Base-by-base conservation (phyloP, 768 basidiomycete species). In the Sutorius australiensis region DNA sequence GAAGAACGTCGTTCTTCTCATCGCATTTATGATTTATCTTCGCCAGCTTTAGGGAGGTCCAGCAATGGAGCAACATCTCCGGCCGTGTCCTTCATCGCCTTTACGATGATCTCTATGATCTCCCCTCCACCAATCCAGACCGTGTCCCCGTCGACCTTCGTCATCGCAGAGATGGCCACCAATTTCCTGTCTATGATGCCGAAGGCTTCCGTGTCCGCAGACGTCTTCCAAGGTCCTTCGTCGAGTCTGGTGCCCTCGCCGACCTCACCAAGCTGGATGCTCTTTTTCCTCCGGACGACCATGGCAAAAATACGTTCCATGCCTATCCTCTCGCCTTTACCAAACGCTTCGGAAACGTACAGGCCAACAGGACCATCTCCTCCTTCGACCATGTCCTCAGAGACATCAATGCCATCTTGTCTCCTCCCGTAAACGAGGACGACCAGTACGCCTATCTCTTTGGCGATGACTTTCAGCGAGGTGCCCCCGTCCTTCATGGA, bases 321-420 rank as follows among this genome's bases (percentile, higher is more conserved):
- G 13, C 41, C 0, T 59, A 59, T 2, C 58, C 55, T 0, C 55
- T 53, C 2, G 49, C 37, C 0, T 59, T 53, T 49, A 50, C 52
- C 0, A 47, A 45, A 3, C 5, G 0, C 0, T 43, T 13, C 2
- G 51, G 57, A 3, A 58, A 58, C 8, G 46, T 56, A 0, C 57
- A 58, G 30, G 54, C 54, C 0, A 14, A 17, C 0, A 9, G 38
- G 0, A 46, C 13, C 14, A 0, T 3, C 6, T 1, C 1, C 2
- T 13, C 40, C 0, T 58, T 55, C 16, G 47, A 52, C 0, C 0
- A 0, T 0, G 30, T 48, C 3, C 14, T 58, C 0, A 1, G 0
- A 0, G 4, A 11, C 12, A 46, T 59, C 33, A 56, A 55, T 3
- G 1, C 19, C 6, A 1, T 46, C 32, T 4, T 46, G 0, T 19